Conservation (phyloP, 73 alveolate genomes). For the Symbiodinium natans region DNA sequence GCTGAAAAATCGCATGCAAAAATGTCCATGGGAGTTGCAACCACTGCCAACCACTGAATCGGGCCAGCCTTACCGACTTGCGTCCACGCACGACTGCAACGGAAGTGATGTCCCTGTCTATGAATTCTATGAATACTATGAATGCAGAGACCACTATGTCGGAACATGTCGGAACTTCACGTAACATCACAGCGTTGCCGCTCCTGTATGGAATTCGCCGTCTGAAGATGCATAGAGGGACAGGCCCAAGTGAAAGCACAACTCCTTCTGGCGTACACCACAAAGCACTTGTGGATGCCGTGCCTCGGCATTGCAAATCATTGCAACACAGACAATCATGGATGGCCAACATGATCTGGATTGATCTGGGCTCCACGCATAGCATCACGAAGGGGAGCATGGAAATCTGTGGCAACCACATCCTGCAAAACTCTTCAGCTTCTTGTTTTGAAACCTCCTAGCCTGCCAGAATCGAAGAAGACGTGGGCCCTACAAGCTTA, state of each 20-base stretch:
- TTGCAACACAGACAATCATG: neutral
- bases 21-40: neutral
- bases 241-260: slow-evolving; percentile 79
- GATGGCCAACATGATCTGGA: neutral
- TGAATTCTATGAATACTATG: neutral
- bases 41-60: neutral
- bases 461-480: neutral
- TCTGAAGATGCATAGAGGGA: slow-evolving; percentile 87
- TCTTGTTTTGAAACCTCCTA: neutral
- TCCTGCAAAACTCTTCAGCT: slow-evolving; percentile 1
- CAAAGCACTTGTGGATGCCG: slow-evolving; percentile 91
- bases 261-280: slow-evolving; percentile 71
- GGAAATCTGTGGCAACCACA: slow-evolving; percentile 35
- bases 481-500: neutral
- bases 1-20: neutral
- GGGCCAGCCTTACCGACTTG: slow-evolving; percentile 22
- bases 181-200: neutral
- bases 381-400: slow-evolving; percentile 63
- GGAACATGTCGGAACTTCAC: neutral
- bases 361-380: neutral
- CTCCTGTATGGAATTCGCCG: slow-evolving; percentile 60
- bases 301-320: slow-evolving; percentile 1
- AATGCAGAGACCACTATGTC: neutral
- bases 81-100: slow-evolving; percentile 52
- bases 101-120: slow-evolving; percentile 52